Conservation (phyloP, 257 asterid genomes). For the Solanum medicagineum region DNA sequence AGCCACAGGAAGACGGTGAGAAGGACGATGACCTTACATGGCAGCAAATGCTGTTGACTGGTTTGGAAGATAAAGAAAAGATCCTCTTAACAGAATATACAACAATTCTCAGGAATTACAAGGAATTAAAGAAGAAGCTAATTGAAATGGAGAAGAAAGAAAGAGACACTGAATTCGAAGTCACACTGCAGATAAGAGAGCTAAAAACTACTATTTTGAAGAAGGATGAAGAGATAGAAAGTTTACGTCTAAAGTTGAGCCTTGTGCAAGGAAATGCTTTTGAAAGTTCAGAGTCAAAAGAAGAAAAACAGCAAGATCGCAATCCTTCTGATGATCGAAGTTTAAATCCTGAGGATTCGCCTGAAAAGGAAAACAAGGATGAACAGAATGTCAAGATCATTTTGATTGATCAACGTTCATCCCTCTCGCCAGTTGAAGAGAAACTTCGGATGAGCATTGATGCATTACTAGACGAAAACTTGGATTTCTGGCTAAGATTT, state of each 20-base stretch:
- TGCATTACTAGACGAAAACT: constrained; percentile 70
- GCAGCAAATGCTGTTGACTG: constrained; percentile 69
- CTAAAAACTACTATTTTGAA: constrained; percentile 40
- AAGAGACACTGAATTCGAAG: constrained; percentile 47
- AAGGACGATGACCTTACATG: constrained; percentile 39
- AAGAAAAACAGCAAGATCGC: background rate
- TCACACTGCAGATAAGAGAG: constrained; percentile 50
- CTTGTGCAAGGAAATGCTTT: constrained; percentile 5
- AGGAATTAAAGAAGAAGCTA: constrained; percentile 66
- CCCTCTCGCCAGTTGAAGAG: constrained; percentile 50
- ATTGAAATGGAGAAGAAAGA: constrained; percentile 54
- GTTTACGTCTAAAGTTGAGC: constrained; percentile 28
- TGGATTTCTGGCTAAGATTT: constrained; percentile 88
- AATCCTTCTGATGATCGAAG: constrained; percentile 7
- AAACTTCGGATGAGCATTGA: constrained; percentile 58
- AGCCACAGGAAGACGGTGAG: background rate
- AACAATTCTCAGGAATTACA: constrained; percentile 56
- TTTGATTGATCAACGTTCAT: constrained; percentile 10
- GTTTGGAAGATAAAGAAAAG: constrained; percentile 67
- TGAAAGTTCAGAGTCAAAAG: constrained; percentile 1
- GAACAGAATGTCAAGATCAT: constrained; percentile 20
- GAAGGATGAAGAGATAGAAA: constrained; percentile 62
- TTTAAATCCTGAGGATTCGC: constrained; percentile 8
- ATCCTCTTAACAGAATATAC: constrained; percentile 62
- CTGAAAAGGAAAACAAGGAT: constrained; percentile 2